A percentile compares a stretch with the other conserved stretches of the same genome.
These are phyloP conservation scores for Aspergillus chevalieri DNA, from an alignment of 2,329 filamentous ascomycete species.

Conservation along the genomic window DNA sequence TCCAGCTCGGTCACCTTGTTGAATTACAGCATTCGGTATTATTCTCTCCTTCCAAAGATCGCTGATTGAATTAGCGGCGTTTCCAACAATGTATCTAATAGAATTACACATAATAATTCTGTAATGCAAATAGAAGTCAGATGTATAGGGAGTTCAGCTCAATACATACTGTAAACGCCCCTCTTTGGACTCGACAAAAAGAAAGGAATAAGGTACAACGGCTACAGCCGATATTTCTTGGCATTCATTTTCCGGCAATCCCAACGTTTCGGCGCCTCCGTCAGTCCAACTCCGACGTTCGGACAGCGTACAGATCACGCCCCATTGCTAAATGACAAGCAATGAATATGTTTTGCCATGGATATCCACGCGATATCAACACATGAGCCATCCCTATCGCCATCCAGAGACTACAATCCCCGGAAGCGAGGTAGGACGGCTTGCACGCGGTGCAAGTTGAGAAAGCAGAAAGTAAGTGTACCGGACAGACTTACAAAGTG, in stretches of 20 bases:
- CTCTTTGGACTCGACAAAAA: background rate
- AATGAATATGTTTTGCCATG: constrained; percentile 6
- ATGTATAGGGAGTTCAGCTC: no score
- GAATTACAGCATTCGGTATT: background rate
- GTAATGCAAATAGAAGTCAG: no score
- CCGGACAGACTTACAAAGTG: background rate
- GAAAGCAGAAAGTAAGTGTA: constrained; percentile 39
- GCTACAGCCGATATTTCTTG: background rate
- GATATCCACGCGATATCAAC: constrained; percentile 15
- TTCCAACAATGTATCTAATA: no score
- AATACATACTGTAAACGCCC: no score
- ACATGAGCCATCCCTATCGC: constrained; percentile 18
- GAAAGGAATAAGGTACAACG: background rate
- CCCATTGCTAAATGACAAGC: background rate
- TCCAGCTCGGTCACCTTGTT: background rate
- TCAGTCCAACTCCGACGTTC: background rate
- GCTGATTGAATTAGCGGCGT: no score
- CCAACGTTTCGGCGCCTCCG: background rate
- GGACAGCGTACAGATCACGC: background rate
- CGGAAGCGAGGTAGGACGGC: constrained; percentile 42
- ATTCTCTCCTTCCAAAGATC: background rate
- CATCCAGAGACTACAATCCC: constrained; percentile 32
- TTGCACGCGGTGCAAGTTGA: constrained; percentile 42
- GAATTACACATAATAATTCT: no score
- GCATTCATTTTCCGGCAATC: background rate